Conservation (phyloP, 2,329 filamentous ascomycete species). For the Nannizziopsis barbatae region DNA sequence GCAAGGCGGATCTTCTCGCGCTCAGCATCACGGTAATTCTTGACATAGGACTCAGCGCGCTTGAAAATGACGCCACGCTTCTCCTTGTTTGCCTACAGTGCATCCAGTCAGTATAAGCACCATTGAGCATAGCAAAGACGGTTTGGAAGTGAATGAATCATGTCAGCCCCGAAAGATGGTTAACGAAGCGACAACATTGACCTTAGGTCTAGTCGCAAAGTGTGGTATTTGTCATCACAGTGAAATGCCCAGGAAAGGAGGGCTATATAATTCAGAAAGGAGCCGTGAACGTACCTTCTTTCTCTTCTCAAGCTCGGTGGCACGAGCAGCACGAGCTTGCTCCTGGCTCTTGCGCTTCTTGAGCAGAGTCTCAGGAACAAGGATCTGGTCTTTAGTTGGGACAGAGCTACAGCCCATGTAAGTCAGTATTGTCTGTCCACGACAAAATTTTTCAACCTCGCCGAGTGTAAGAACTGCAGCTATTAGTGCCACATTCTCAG, state of each 20-base stretch:
- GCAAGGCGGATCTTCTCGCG: conserved; percentile 93
- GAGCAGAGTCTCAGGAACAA: conserved; percentile 97
- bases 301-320: conserved; percentile 68
- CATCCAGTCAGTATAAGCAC: conserved; percentile 5
- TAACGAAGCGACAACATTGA: conserved; percentile 78
- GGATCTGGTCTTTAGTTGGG: conserved; percentile 86
- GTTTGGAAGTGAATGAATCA: conserved; percentile 2
- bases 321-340: conserved; percentile 89
- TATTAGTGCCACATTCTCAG: conserved; percentile 79
- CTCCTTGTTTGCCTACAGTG: conserved; percentile 80
- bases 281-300: conserved; percentile 65
- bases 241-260: conserved; percentile 19
- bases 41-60: conserved; percentile 98
- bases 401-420: conserved; percentile 55
- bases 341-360: conserved; percentile 99
- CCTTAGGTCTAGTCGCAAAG: conserved; percentile 80
- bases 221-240: conserved; percentile 79
- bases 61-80: conserved; percentile 99
- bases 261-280: neutral
- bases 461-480: conserved; percentile 86
- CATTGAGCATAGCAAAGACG: neutral
- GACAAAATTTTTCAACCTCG: conserved; percentile 52
- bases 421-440: conserved; percentile 70
- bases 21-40: conserved; percentile 98
- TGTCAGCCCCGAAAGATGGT: conserved; percentile 63